Base-by-base conservation (phyloP, 2,329 filamentous ascomycete genomes). In the Xylogone sp. region DNA sequence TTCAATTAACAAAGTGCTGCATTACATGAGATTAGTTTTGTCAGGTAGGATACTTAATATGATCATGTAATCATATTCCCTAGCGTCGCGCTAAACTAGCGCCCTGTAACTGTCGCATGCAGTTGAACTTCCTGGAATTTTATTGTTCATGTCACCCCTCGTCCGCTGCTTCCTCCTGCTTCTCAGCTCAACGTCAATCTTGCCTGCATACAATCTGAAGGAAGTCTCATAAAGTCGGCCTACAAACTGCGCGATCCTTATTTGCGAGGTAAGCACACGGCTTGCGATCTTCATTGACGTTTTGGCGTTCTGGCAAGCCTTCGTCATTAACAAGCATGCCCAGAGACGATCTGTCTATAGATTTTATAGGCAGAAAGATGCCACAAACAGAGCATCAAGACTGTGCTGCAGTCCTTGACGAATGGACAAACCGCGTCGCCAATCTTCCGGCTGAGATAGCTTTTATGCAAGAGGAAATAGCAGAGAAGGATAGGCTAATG, bases 371-470 rank as follows among this genome's bases (percentile, higher is more conserved):
- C 43, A 55, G 53, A 71, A 83, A 75, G 74, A 84, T 84, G 81
- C 79, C 81, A 65, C 77, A 75, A 65, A 61, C 66, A 64, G 83
- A 86, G 66, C 73, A 78, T 54, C 76, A 83, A 67, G 83, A 86
- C 62, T 80, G 82, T 53, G 78, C 86, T 51, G 75, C 86, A 57
- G 84, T 91, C 63, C 81, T 92, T 61, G 88, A 93, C 68, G 87
- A 91, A 68, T 92, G 87, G 76, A 82, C 86, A 65, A 83, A 86
- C 66, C 78, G 74, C 70, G 86, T 87, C 19, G 84, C 87, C 62
- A 94, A 94, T 63, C 77, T 93, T 22, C 88, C 88, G 55, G 87
- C 89, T 56, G 89, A 94, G 70, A 84, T 94, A 53, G 84, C 86
- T 19, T 91, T 92, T 71, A 78, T 93, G 56, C 86, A 92, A 63